phyloP scores from a whole-genome alignment of 495 filamentous ascomycete genomes.

The Penicillium odoratum region DNA sequence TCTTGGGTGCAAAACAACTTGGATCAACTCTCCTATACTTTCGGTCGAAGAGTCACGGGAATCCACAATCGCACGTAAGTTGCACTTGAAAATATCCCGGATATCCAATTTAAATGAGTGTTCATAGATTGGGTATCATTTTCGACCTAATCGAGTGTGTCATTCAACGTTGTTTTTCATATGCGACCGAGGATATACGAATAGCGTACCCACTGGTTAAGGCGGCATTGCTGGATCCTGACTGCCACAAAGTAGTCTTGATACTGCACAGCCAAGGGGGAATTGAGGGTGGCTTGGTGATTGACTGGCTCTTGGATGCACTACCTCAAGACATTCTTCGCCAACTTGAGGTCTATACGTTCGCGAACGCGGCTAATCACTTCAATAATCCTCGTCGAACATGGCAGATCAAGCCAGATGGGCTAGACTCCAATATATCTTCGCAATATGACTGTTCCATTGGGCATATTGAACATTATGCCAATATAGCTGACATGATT shows the following conservation, averaged over 20 bases:
- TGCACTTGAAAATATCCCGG: background rate
- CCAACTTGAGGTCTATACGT: constrained; percentile 83
- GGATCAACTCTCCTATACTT: constrained; percentile 70
- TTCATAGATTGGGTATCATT: constrained; percentile 53
- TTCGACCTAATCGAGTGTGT: constrained; percentile 78
- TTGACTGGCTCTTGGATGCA: constrained; percentile 80
- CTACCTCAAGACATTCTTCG: constrained; percentile 63
- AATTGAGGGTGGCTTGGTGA: constrained; percentile 69
- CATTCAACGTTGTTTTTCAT: constrained; percentile 72
- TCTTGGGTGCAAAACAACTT: constrained; percentile 64
- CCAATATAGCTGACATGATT: constrained; percentile 74
- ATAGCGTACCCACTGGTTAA: constrained; percentile 34
- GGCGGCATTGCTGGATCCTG: constrained; percentile 33
- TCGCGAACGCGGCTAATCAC: constrained; percentile 82
- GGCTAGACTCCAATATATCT: background rate
- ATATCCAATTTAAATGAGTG: background rate
- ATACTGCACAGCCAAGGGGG: constrained; percentile 82
- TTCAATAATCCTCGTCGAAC: constrained; percentile 74
- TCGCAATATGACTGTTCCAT: constrained; percentile 36
- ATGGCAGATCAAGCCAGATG: constrained; percentile 6
- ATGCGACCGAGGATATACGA: constrained; percentile 69
- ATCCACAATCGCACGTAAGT: constrained; percentile 76
- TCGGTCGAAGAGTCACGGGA: constrained; percentile 72
- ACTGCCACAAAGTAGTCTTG: constrained; percentile 70
- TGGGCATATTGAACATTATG: constrained; percentile 82